Conservation (phyloP, 129 eudicot genomes). For the Scalesia atractyloides region DNA sequence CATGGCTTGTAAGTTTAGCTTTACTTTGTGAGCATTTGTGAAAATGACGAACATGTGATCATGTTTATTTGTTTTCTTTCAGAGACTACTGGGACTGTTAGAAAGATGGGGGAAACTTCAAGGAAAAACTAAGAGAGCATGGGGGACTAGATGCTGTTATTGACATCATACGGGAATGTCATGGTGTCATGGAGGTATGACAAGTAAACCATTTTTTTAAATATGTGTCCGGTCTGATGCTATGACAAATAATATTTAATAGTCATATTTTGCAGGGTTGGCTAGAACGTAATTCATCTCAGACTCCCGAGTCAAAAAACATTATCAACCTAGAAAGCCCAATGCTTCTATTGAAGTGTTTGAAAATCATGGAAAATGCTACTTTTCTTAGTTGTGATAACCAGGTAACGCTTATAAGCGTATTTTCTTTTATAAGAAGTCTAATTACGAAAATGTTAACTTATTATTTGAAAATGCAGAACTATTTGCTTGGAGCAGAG, state of each 20-base stretch:
- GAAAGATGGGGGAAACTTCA: conserved; percentile 77
- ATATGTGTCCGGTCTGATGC: not conserved
- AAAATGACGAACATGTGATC: not conserved
- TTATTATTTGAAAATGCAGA: conserved; percentile 37
- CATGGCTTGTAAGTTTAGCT: not conserved
- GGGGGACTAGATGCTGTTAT: conserved; percentile 95
- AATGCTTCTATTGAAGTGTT: conserved; percentile 71
- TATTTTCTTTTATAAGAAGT: not conserved
- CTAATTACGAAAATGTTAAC: conserved; percentile 7
- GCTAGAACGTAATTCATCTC: conserved; percentile 46
- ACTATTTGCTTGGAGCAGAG: conserved; percentile 77
- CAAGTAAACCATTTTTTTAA: conserved; percentile 5
- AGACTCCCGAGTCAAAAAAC: conserved; percentile 41
- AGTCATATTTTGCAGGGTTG: conserved; percentile 54
- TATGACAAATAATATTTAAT: no score
- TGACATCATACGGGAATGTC: conserved; percentile 79
- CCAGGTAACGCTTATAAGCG: conserved; percentile 52
- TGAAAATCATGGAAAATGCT: conserved; percentile 94
- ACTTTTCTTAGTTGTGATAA: conserved; percentile 80
- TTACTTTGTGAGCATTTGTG: not conserved
- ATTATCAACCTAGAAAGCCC: conserved; percentile 54
- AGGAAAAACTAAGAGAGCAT: conserved; percentile 84
- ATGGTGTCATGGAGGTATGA: conserved; percentile 67
- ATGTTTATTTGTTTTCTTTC: conserved; percentile 23
- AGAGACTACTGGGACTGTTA: conserved; percentile 73